These are phyloP conservation scores for Papilionanthe hybrid DNA, from an alignment of 116 monocot species.

Conservation along the genomic window DNA sequence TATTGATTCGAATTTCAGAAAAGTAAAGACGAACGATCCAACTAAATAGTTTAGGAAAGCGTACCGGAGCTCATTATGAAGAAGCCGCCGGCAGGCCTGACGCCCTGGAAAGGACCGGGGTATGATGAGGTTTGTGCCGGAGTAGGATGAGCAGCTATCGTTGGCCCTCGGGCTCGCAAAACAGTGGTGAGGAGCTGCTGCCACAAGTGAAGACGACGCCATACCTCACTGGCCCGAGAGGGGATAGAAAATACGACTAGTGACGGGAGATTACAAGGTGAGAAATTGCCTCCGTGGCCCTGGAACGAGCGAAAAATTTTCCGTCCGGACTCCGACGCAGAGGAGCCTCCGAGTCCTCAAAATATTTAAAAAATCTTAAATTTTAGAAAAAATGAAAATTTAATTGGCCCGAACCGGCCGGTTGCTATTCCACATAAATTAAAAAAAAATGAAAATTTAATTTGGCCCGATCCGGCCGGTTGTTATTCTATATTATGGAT, in stretches of 20 bases:
- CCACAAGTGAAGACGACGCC: slow-evolving; percentile 17
- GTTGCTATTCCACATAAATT: too few relatives aligned
- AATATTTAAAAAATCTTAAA: too few relatives aligned
- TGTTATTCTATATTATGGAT: too few relatives aligned
- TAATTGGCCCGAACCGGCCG: too few relatives aligned
- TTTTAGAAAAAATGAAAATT: too few relatives aligned
- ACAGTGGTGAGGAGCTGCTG: slow-evolving; percentile 11
- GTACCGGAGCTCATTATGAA: slow-evolving; percentile 7
- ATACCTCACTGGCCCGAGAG: not conserved
- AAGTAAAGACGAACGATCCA: not conserved
- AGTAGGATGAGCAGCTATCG: not conserved
- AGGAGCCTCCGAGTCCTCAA: too few relatives aligned
- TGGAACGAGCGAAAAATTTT: not conserved
- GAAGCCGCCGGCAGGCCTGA: not conserved
- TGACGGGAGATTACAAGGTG: not conserved
- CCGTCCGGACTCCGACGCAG: too few relatives aligned
- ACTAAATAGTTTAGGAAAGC: not conserved
- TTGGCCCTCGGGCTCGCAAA: not conserved
- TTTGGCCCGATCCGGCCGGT: too few relatives aligned
- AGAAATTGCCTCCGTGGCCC: not conserved
- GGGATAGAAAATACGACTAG: not conserved
- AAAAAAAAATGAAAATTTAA: too few relatives aligned
- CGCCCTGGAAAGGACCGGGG: not conserved
- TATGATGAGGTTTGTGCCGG: not conserved
- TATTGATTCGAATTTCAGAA: not conserved